Conservation (phyloP, 306 rosid species). For the Carpinus viminea region DNA sequence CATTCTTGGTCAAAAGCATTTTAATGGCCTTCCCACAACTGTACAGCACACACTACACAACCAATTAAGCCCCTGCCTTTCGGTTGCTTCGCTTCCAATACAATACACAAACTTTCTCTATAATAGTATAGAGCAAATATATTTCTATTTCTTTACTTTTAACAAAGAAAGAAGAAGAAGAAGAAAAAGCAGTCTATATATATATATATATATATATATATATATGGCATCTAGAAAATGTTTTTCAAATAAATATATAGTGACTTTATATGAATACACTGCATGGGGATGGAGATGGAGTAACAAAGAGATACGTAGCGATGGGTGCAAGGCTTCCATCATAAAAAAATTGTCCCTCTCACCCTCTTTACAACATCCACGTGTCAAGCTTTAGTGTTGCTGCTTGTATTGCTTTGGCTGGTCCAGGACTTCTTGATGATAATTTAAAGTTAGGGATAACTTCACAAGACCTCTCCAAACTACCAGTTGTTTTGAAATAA, state of each 20-base stretch:
- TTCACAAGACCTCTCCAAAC: too few relatives aligned
- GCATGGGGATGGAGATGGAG: conserved; percentile 30
- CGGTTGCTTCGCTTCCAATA: conserved; percentile 75
- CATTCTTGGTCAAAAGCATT: not conserved
- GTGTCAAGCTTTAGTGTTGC: conserved; percentile 16
- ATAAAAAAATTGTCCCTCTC: conserved; percentile 6
- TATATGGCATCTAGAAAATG: not conserved
- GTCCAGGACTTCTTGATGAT: not conserved
- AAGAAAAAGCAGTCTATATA: too few relatives aligned
- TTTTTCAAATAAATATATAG: not conserved
- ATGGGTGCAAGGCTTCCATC: conserved; percentile 53
- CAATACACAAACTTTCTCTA: conserved; percentile 24
- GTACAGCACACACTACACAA: too few relatives aligned
- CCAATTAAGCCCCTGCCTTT: not conserved
- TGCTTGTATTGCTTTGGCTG: conserved; percentile 11
- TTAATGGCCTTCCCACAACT: not conserved
- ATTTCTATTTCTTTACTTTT: too few relatives aligned
- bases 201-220: too few relatives aligned
- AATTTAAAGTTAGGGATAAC: too few relatives aligned
- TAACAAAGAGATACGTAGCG: conserved; percentile 46
- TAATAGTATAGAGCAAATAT: too few relatives aligned
- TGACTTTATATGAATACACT: conserved; percentile 3
- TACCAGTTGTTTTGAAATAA: too few relatives aligned
- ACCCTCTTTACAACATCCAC: not conserved
- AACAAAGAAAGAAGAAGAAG: too few relatives aligned